These are phyloP conservation scores for Backusella luteola DNA, from an alignment of 192 early-diverging fungal genomes.

Conservation along the genomic window DNA sequence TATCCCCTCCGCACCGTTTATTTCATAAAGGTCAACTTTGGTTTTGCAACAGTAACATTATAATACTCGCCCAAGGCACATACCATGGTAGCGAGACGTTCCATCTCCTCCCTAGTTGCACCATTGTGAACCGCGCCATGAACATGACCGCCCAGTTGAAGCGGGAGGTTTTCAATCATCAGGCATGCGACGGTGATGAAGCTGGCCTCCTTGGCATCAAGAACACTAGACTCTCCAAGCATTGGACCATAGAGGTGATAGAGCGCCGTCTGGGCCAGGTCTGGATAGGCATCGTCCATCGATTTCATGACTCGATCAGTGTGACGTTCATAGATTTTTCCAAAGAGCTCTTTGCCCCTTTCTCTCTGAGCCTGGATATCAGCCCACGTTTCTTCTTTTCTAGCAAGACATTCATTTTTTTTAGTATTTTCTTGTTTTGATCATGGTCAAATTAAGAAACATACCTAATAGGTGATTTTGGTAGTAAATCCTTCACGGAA, in stretches of 20 bases:
- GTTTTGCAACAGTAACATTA: not conserved
- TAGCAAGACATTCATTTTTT: not conserved
- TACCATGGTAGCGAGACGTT: not conserved
- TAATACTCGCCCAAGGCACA: not conserved
- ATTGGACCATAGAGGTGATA: conserved; percentile 20
- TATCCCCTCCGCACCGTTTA: not conserved
- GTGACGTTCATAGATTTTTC: conserved; percentile 20
- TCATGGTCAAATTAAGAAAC: not conserved
- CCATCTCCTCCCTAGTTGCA: conserved; percentile 6
- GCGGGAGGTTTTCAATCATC: not conserved
- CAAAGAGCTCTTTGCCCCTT: conserved; percentile 19
- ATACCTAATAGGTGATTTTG: conserved; percentile 12
- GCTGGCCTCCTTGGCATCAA: conserved; percentile 10
- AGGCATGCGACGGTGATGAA: conserved; percentile 7
- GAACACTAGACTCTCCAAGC: not conserved
- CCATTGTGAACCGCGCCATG: conserved; percentile 23
- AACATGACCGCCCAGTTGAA: conserved; percentile 9
- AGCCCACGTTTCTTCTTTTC: conserved; percentile 17
- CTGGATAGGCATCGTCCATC: conserved; percentile 12
- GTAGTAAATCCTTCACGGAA: not conserved
- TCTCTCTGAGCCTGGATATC: conserved; percentile 4
- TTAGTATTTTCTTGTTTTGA: not conserved
- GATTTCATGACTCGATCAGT: conserved; percentile 5
- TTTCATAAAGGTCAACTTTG: not conserved
- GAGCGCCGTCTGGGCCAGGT: conserved; percentile 15